A percentile compares a stretch with the other conserved stretches of the same genome.
Conservation (phyloP, 805 yeast species). For the Cyberlindnera xishuangbannaensis region DNA sequence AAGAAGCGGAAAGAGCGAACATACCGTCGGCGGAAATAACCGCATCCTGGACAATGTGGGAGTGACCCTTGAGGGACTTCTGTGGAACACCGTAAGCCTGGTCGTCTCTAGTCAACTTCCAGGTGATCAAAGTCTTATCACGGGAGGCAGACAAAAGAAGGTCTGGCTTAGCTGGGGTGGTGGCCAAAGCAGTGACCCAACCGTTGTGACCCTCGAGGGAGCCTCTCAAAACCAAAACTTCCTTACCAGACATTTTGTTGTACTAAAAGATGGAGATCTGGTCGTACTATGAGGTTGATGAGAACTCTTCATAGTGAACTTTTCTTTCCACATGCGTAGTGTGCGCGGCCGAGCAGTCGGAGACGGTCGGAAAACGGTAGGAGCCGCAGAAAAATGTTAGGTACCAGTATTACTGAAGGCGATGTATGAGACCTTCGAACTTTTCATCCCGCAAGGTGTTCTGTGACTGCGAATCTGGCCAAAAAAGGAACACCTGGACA, state of each 20-base stretch:
- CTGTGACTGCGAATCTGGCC: slow-evolving; percentile 23
- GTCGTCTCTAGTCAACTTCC: slow-evolving; percentile 96
- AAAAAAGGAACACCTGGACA: slow-evolving; percentile 10
- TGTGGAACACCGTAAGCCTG: slow-evolving; percentile 97
- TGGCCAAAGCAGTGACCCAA: slow-evolving; percentile 98
- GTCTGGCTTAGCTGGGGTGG: slow-evolving; percentile 97
- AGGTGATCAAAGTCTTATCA: slow-evolving; percentile 96
- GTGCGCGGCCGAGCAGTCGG: too few relatives aligned
- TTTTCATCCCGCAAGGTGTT: slow-evolving; percentile 6
- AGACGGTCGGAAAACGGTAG: too few relatives aligned
- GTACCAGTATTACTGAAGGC: slow-evolving; percentile 21
- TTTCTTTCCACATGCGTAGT: too few relatives aligned
- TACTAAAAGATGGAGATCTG: slow-evolving; percentile 1
- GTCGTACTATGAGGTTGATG: too few relatives aligned
- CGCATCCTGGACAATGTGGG: slow-evolving; percentile 98
- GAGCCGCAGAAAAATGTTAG: slow-evolving; percentile 17
- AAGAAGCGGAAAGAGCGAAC: slow-evolving; percentile 96
- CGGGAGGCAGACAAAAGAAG: slow-evolving; percentile 96
- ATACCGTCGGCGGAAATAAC: slow-evolving; percentile 97
- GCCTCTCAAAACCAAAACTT: slow-evolving; percentile 99
- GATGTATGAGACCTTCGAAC: slow-evolving; percentile 20
- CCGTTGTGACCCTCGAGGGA: slow-evolving; percentile 96
- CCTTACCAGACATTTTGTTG: slow-evolving; percentile 66
- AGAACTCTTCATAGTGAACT: too few relatives aligned
- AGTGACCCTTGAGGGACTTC: slow-evolving; percentile 96